A percentile compares a stretch with the other conserved stretches of the same genome.
Conservation (phyloP, 2,329 filamentous ascomycete species). For the Remersonia thermophila region DNA sequence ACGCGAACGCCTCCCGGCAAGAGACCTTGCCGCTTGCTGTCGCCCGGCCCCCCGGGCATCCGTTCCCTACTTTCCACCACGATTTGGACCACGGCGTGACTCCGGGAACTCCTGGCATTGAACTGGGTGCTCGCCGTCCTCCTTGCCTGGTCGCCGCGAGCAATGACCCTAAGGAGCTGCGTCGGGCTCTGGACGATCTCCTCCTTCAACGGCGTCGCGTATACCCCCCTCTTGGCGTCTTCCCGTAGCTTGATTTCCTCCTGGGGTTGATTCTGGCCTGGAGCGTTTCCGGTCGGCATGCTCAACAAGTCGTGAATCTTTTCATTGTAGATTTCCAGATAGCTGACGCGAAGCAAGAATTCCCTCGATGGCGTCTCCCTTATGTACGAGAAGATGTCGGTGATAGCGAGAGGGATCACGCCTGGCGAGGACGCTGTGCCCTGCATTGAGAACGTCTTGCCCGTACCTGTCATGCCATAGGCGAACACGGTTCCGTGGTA, state of each 20-base stretch:
- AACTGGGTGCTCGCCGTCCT: constrained; percentile 92
- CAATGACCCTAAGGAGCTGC: constrained; percentile 86
- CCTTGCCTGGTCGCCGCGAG: constrained; percentile 80
- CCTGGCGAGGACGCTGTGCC: constrained; percentile 90
- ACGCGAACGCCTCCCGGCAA: constrained; percentile 84
- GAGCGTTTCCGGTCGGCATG: constrained; percentile 48
- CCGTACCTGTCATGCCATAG: constrained; percentile 97
- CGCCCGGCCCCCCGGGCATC: constrained; percentile 43
- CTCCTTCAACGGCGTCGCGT: constrained; percentile 90
- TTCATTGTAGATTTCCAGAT: constrained; percentile 98
- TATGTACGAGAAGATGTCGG: constrained; percentile 98
- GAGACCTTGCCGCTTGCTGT: constrained; percentile 56
- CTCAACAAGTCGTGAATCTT: constrained; percentile 89
- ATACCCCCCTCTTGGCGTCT: constrained; percentile 91
- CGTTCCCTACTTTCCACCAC: constrained; percentile 94
- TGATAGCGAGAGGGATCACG: constrained; percentile 93
- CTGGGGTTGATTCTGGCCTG: constrained; percentile 44
- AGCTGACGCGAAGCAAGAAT: constrained; percentile 90
- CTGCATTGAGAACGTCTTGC: constrained; percentile 99
- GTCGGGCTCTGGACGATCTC: constrained; percentile 98
- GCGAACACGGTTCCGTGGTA: constrained; percentile 98
- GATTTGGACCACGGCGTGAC: constrained; percentile 96
- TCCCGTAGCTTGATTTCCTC: constrained; percentile 97
- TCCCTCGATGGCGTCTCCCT: constrained; percentile 90
- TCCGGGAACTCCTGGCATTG: constrained; percentile 91